Evolutionary conservation across 768 basidiomycete genomes (phyloP), one percentile per base, ranked within the genome.

Genomic region (Baorangia bicolor): DNA sequence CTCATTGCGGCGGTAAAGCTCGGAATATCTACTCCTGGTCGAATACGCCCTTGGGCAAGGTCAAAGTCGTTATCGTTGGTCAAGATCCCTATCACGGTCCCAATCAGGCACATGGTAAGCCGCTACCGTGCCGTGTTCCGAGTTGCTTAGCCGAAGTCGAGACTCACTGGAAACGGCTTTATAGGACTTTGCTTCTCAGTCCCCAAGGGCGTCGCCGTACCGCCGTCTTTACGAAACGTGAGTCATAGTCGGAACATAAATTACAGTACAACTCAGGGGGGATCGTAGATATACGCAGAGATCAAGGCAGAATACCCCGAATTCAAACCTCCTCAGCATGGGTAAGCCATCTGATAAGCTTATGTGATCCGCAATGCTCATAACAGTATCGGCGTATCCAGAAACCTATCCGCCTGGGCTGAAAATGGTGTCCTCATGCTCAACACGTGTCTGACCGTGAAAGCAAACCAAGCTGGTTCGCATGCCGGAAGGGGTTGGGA

Each of bases 401-500:
- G 95, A 53, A 90, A 93, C 66, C 78, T 98, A 41, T 82, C 83
- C 7, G 70, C 78, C 20, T 94, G 92, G 88, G 92, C 94, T 2
- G 76, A 83, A 56, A 86, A 87, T 54, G 95, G 95, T 48, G 94
- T 98, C 38, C 78, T 97, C 56, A 81, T 96, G 71, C 81, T 97
- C 44, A 98, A 97, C 75, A 91, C 93, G n/a, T 89, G 87, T 56
- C 79, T 98, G 46, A 96, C 95, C 2, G 95, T 97, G 37, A 81
- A 83, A 51, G 88, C 89, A 0, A 80, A 80, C 53, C 63, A 81
- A 52, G 83, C 95, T 18, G 90, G 82, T 35, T 94, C 93, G 49
- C 95, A 97, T 72, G 81, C 86, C 38, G 82, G 84, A 63, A 86
- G 80, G 70, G 95, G 95, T 53, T 97, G 95, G 95, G 93, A 97